A percentile compares a stretch with the other conserved stretches of the same genome.
These are phyloP conservation scores for Eucalyptus marginata DNA, from an alignment of 345 rosid species.

Conservation along the genomic window DNA sequence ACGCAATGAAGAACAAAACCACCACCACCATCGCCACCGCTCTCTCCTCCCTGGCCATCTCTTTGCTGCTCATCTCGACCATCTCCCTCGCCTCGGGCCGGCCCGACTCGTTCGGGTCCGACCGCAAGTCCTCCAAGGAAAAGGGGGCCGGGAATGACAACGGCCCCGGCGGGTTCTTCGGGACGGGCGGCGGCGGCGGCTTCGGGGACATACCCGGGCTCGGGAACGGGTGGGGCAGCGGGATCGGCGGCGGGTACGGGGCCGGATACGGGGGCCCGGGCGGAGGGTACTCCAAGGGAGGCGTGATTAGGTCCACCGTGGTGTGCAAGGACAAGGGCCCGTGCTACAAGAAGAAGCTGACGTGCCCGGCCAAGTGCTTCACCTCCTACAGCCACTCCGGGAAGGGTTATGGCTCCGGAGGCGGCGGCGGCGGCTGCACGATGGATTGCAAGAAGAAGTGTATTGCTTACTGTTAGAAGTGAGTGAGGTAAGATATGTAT, in stretches of 20 bases:
- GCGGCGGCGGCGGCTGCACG: conserved; percentile 96
- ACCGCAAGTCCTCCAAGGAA: background rate
- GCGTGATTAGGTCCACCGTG: conserved; percentile 43
- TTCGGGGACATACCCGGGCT: background rate
- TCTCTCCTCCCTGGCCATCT: background rate
- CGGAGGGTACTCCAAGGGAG: conserved; percentile 62
- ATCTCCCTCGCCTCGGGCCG: background rate
- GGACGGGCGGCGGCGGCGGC: background rate
- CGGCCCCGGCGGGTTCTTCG: background rate
- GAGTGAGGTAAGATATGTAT: background rate
- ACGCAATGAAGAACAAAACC: background rate
- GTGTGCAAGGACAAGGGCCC: conserved; percentile 76
- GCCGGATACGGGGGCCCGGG: conserved; percentile 3
- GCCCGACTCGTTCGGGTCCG: background rate
- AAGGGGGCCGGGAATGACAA: background rate
- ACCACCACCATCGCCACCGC: background rate
- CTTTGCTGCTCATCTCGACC: background rate
- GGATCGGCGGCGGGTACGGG: conserved; percentile 1
- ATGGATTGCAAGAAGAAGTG: conserved; percentile 96
- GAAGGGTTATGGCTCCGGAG: conserved; percentile 84
- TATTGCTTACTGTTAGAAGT: conserved; percentile 57
- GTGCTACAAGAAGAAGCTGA: conserved; percentile 72
- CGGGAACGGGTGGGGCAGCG: background rate
- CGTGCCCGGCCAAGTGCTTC: conserved; percentile 94
- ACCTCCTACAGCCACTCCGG: conserved; percentile 79